Conservation (phyloP, 169 alveolate genomes). For the Eimeria sp. region DNA sequence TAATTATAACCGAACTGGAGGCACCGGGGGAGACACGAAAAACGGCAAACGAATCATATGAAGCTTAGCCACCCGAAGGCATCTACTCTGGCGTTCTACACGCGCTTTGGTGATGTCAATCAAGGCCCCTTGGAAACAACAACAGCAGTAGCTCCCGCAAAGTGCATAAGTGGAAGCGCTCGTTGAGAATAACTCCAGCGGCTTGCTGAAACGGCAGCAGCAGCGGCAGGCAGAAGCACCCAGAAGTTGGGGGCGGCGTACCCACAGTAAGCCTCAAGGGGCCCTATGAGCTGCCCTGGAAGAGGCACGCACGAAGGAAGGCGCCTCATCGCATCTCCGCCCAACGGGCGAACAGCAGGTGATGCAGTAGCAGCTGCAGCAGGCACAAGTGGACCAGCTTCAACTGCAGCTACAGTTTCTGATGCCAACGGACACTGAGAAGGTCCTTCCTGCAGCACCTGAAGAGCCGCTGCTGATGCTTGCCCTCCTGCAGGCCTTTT, state of each 20-base stretch:
- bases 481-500: neutral
- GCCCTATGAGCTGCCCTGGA: constrained; percentile 36
- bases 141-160: neutral
- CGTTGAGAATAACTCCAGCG: neutral
- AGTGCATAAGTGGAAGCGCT: neutral
- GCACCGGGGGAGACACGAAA: neutral
- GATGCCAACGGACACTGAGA: neutral
- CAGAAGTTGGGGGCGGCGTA: neutral
- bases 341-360: neutral
- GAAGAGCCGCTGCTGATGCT: neutral
- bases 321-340: constrained; percentile 38
- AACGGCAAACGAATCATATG: too few relatives aligned
- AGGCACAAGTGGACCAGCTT: neutral
- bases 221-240: neutral
- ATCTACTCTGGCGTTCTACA: neutral
- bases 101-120: neutral
- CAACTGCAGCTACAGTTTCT: neutral
- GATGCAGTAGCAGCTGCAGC: neutral
- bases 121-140: neutral
- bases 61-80: too few relatives aligned
- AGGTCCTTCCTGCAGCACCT: neutral
- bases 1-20: neutral
- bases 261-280: constrained; percentile 49
- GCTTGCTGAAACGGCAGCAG: neutral
- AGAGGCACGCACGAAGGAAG: constrained; percentile 46